Evolutionary conservation across 352 stramenopile species (phyloP).

Genomic region (Globisporangium splendens): DNA sequence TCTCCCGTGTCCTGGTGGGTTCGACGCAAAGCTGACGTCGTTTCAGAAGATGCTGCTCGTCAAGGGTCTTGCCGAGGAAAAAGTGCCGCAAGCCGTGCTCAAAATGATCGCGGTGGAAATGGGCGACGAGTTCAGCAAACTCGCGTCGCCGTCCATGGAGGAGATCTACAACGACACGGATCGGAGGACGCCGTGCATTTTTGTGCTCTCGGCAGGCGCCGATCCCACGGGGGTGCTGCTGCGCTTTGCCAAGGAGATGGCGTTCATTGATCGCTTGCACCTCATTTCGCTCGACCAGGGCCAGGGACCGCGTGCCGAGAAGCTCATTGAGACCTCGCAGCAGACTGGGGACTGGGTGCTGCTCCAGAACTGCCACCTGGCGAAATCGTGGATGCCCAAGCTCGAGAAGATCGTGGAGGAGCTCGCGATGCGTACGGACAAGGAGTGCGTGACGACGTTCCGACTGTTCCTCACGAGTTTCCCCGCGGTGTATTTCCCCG

Average conservation of each 20-base stretch:
- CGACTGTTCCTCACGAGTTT: slow-evolving; percentile 92
- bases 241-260: slow-evolving; percentile 89
- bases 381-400: slow-evolving; percentile 93
- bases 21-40: slow-evolving; percentile 34
- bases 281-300: slow-evolving; percentile 92
- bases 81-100: slow-evolving; percentile 81
- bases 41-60: slow-evolving; percentile 80
- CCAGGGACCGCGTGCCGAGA: slow-evolving; percentile 88
- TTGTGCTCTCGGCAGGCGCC: slow-evolving; percentile 89
- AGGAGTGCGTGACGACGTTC: slow-evolving; percentile 70
- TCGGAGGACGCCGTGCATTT: slow-evolving; percentile 91
- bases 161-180: slow-evolving; percentile 92
- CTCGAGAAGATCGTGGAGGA: slow-evolving; percentile 91
- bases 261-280: slow-evolving; percentile 85
- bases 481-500: slow-evolving; percentile 89
- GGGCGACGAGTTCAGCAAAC: slow-evolving; percentile 82
- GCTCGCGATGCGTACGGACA: slow-evolving; percentile 50
- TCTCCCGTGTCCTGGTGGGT: slow-evolving; percentile 41
- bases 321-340: slow-evolving; percentile 86
- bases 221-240: slow-evolving; percentile 92
- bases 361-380: slow-evolving; percentile 93
- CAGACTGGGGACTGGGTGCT: slow-evolving; percentile 90
- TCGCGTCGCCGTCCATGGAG: slow-evolving; percentile 86
- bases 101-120: slow-evolving; percentile 87
- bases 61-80: slow-evolving; percentile 87